These are phyloP conservation scores for Kwoniella dejecticola DNA, from an alignment of 768 basidiomycete species.

Conservation along the genomic window DNA sequence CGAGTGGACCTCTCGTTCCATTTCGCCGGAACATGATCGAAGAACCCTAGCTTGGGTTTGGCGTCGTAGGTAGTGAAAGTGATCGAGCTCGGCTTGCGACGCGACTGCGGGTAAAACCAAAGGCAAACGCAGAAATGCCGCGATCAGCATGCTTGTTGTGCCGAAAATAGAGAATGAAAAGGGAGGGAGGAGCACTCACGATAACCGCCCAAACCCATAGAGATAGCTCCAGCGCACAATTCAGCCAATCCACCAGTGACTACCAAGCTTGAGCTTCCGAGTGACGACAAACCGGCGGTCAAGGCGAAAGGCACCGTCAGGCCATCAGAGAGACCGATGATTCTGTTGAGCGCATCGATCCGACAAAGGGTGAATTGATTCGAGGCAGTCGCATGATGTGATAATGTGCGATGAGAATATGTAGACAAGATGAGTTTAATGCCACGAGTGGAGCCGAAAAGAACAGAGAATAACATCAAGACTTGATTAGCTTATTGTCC, in stretches of 20 bases:
- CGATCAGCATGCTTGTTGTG: too few relatives aligned
- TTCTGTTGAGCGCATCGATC: constrained; percentile 39
- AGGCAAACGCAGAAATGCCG: neutral
- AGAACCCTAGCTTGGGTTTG: constrained; percentile 78
- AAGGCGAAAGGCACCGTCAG: constrained; percentile 55
- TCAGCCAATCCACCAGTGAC: constrained; percentile 93
- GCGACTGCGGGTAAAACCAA: constrained; percentile 60
- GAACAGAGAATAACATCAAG: too few relatives aligned
- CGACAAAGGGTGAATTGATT: neutral
- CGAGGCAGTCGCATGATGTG: neutral
- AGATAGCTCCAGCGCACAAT: constrained; percentile 92
- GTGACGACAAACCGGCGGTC: constrained; percentile 65
- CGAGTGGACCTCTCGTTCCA: constrained; percentile 90
- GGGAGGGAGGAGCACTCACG: constrained; percentile 55
- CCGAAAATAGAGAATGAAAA: too few relatives aligned
- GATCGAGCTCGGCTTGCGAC: constrained; percentile 93
- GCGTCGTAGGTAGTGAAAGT: constrained; percentile 77
- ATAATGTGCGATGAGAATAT: neutral
- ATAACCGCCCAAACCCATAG: constrained; percentile 98
- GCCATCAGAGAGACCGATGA: constrained; percentile 55
- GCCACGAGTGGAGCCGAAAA: neutral
- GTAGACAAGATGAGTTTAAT: neutral
- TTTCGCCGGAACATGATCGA: constrained; percentile 87
- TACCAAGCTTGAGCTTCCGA: constrained; percentile 83
- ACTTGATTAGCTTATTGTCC: too few relatives aligned